Evolutionary conservation across 257 asterid species (phyloP).

Genomic region (Scutellaria minor): DNA sequence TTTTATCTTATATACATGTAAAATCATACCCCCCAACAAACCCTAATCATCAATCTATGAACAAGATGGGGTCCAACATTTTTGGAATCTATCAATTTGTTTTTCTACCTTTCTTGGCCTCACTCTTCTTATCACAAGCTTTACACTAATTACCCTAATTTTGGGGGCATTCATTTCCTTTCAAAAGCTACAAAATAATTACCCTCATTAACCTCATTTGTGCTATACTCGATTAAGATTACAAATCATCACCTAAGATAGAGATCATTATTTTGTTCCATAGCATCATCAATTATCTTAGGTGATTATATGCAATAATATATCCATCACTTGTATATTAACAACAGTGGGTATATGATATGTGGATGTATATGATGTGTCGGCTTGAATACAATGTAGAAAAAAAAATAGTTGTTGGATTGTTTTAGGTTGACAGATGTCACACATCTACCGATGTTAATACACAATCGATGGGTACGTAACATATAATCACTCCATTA

Average conservation of each 20-base stretch:
- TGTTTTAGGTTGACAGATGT: too few relatives aligned
- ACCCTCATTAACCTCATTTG: background rate
- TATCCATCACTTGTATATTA: too few relatives aligned
- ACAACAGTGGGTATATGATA: too few relatives aligned
- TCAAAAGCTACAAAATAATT: background rate
- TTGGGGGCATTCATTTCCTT: conserved; percentile 8
- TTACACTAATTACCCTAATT: conserved; percentile 18
- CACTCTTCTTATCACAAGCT: conserved; percentile 26
- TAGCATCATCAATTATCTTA: background rate
- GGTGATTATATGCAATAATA: too few relatives aligned
- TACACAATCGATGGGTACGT: too few relatives aligned
- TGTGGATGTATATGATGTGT: too few relatives aligned
- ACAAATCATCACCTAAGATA: background rate
- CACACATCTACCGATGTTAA: too few relatives aligned
- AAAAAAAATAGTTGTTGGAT: too few relatives aligned
- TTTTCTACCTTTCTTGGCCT: conserved; percentile 10
- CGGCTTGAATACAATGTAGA: too few relatives aligned
- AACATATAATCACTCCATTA: too few relatives aligned
- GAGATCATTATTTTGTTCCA: background rate
- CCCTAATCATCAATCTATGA: conserved; percentile 68
- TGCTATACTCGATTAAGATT: background rate
- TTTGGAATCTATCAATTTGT: conserved; percentile 57
- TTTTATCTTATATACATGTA: conserved; percentile 34
- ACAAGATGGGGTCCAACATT: conserved; percentile 57
- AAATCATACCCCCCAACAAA: conserved; percentile 50